Evolutionary conservation across 306 rosid species (phyloP).

Genomic region (Carpinus viminea): DNA sequence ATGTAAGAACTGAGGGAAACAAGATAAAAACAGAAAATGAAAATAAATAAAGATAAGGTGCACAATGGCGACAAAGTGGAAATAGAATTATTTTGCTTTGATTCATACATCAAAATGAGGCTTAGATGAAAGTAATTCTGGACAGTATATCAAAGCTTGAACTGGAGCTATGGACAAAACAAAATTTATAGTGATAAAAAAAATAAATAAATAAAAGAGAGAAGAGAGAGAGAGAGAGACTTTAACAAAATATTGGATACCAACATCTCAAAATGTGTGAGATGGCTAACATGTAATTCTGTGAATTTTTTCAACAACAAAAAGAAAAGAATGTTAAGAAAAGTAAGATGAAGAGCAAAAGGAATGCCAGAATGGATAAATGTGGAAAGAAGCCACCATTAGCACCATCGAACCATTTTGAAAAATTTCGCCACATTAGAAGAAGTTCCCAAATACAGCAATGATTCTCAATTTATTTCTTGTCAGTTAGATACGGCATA

Average conservation of each 20-base stretch:
- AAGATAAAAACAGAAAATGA: constrained; percentile 4
- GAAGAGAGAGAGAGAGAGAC: constrained; percentile 4
- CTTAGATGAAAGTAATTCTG: constrained; percentile 3
- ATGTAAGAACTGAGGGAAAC: background rate
- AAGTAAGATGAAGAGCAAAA: background rate
- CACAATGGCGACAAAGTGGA: constrained; percentile 13
- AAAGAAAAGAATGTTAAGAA: constrained; percentile 3
- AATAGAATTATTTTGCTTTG: constrained; percentile 4
- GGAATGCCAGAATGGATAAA: background rate
- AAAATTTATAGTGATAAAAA: background rate
- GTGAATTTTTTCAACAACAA: constrained; percentile 3
- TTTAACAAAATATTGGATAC: background rate
- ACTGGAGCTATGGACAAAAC: background rate
- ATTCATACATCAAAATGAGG: constrained; percentile 20
- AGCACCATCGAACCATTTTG: constrained; percentile 3
- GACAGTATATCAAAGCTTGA: constrained; percentile 6
- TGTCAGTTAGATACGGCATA: no score
- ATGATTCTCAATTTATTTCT: background rate
- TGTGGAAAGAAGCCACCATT: constrained; percentile 10
- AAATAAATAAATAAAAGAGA: background rate
- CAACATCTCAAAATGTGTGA: constrained; percentile 9
- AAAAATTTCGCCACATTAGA: background rate
- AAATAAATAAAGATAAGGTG: background rate
- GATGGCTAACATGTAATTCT: background rate
- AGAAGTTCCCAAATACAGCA: constrained; percentile 10